Evolutionary conservation across 371 early-diverging fungal genomes (phyloP), one percentile per base, ranked within the genome.

Genomic region (Syncephalastrum racemosum): DNA sequence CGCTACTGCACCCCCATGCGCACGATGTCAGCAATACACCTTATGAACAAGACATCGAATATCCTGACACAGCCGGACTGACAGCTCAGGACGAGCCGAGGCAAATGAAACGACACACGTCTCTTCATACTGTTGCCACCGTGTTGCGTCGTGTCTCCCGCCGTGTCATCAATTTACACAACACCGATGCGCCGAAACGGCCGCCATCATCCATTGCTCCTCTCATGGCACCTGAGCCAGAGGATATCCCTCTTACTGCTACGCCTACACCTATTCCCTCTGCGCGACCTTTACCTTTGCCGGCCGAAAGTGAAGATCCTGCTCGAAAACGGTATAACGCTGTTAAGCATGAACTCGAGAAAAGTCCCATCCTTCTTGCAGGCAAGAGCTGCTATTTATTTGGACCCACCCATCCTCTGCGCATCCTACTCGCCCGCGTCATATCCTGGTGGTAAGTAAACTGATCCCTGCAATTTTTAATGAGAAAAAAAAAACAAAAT

Each of bases 11-110:
- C 2, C 6, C 36, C 5, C 36, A 5, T 31, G 36, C 36, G 36
- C 5, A 8, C 36, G 36, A 31, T 31, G 36, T 31, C 36, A 31
- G 10, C 36, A 31, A 31, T 10, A 31, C 36, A 31, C 0, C 2
- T 31, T 31, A 31, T 5, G 49, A 53, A 12, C 67, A 71, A 25
- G 60, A 60, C 14, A 27, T 63, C 20, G 66, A 68, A 18, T 70
- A 70, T 46, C 68, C 77, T 31, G 77, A 76, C 49, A 76, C 73
- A 4, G 73, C 77, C 1, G 18, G 69, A 46, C 55, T 76, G 16
- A 76, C 77, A 22, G 54, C 62, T 12, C 67, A 76, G 25, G 45
- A 16, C 55, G 20, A 48, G 25, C 36, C 48, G 20, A 6, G 18
- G 23, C 50, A 27, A 46, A 25, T 46, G 15, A 55, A 52, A 23